Evolutionary conservation across 2,329 filamentous ascomycete genomes (phyloP).

Genomic region (Trichothecium roseum): DNA sequence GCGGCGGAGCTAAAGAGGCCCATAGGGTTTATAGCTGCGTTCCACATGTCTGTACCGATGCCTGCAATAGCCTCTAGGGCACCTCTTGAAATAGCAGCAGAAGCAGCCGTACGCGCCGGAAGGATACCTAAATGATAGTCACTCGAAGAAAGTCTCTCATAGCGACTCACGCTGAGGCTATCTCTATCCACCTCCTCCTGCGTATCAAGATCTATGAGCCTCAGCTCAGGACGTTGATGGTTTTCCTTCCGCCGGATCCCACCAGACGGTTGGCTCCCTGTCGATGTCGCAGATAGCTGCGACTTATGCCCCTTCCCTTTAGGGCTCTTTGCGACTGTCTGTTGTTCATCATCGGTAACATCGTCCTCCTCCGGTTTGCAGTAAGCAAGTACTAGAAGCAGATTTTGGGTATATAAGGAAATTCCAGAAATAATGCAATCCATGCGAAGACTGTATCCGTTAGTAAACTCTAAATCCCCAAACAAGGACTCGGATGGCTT

Average conservation of each 20-base stretch:
- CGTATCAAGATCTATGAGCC: conserved; percentile 79
- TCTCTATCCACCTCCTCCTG: conserved; percentile 85
- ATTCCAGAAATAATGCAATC: conserved; percentile 98
- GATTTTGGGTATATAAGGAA: conserved; percentile 86
- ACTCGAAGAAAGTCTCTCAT: conserved; percentile 72
- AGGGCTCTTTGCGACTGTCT: background rate
- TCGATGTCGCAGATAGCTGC: conserved; percentile 34
- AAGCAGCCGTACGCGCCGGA: conserved; percentile 60
- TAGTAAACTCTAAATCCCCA: conserved; percentile 9
- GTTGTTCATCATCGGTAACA: conserved; percentile 33
- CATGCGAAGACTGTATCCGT: conserved; percentile 63
- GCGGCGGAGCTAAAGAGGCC: conserved; percentile 79
- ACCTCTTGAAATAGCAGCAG: conserved; percentile 55
- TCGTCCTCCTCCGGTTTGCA: conserved; percentile 65
- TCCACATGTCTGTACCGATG: conserved; percentile 71
- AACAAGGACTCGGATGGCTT: conserved; percentile 25
- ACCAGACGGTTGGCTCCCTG: conserved; percentile 48
- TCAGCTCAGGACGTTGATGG: conserved; percentile 76
- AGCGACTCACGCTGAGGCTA: conserved; percentile 74
- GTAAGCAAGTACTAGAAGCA: conserved; percentile 87
- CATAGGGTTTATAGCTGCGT: conserved; percentile 79
- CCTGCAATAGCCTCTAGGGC: conserved; percentile 68
- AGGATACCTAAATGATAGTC: conserved; percentile 88
- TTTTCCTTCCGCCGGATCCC: conserved; percentile 64
- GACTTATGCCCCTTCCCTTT: conserved; percentile 26